Base-by-base conservation (phyloP, 106 monocot species). In the Allium sativum region DNA sequence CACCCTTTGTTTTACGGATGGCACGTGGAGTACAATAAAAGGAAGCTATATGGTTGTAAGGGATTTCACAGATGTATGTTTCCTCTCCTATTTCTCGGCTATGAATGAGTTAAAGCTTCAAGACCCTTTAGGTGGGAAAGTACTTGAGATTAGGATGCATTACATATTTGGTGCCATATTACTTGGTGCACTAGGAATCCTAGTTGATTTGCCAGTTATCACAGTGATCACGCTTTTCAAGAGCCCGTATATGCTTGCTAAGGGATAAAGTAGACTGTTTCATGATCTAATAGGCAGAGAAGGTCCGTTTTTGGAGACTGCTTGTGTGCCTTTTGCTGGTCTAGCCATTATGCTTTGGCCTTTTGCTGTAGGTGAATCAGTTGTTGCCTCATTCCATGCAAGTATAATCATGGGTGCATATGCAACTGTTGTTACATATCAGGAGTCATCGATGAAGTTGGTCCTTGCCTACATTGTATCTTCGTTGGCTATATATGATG, bases 291-390 rank as follows among this genome's bases (percentile, higher is more conserved):
- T 99, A 42, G 98, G 98, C 12, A 75, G 98, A 52, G 98, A 88
- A 74, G 98, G 98, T 0, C 98, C 98, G 44, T 99, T 99, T 69
- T 67, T 99, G 60, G 98, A 99, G 67, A 92, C 92, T 18, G 88
- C 80, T 45, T 99, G 98, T 71, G 98, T 99, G 7, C 98, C 98
- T 21, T 92, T 99, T 69, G 98, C 98, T 48, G 88, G 88, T 71
- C 85, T 99, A 18, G 84, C 88, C 19, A 99, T 92, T 74, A 54
- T 99, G 18, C 80, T 99, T 16, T 99, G 98, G 98, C 98, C 98
- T 3, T 66, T 64, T 10, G 92, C 88, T 17, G 98, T 99, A 45
- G 69, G 44, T 12, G 92, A 85, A 69, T 68, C 92, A 42, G 55
- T 88, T 22, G 41, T 77, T 1, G 92, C 88, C 14, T 85, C 98